Base-by-base conservation (phyloP, 1,284 basidiomycete genomes). In the Meira miltonrushii region DNA sequence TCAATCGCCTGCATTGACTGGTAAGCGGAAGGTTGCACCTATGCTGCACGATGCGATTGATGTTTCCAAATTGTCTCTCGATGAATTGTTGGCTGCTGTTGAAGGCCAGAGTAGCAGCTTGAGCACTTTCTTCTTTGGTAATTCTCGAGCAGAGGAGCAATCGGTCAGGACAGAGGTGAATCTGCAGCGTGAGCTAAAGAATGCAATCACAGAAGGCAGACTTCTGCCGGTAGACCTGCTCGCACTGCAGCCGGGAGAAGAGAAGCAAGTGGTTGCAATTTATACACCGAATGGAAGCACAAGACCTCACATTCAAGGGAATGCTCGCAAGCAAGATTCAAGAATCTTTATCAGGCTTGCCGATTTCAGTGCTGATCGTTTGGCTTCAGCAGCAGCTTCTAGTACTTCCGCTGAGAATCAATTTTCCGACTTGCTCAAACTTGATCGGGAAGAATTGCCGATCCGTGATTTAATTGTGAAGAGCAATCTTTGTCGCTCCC, bases 391-490 rank as follows among this genome's bases (percentile, higher is more conserved):
- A 4, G 46, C 12, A 23, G 21, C 23, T 13, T 61, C 62, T 23
- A 63, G 77, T 15, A 67, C 69, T 11, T 54, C 51, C 11, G 40
- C 28, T 37, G 72, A 60, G 33, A 58, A 61, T 21, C 71, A 71
- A 47, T 78, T 77, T 46, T 61, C 67, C 10, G 65, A 62, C 21
- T 68, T 78, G 65, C 72, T 66, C 8, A 62, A 66, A 15, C 72
- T 76, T 51, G 69, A 74, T 10, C 52, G 61, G 6, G 75, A 77
- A 54, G 80, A 82, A 57, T 67, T 83, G 49, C 82, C 82, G 2
- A 80, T 82, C 8, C 72, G 81, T n/a, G 82, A 83, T 60, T 69
- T 83, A 41, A 79, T 82, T 64, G 77, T 83, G 53, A 66, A 80
- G 33, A 79, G 79, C 57, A 80, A 76, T 23, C 80, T 79, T 39